Evolutionary conservation across 179 eudicot species (phyloP).

Genomic region (Camellia oleifera): DNA sequence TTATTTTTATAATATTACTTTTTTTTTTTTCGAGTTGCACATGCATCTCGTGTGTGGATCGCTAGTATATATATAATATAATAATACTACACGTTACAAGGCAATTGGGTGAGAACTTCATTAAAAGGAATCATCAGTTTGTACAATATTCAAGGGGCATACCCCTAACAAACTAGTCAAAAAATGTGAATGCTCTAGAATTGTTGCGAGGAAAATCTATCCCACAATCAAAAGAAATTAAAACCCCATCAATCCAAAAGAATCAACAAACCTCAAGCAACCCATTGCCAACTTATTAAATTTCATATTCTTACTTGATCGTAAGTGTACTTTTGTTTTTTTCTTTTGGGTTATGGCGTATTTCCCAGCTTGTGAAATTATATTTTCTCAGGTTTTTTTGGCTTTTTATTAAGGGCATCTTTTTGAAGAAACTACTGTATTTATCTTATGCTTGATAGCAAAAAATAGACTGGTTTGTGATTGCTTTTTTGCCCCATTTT

Average conservation of each 20-base stretch:
- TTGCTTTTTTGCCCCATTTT: not conserved
- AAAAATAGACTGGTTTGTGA: not conserved
- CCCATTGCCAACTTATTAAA: not conserved
- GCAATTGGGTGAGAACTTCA: not conserved
- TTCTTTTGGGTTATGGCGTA: not conserved
- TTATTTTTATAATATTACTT: not conserved
- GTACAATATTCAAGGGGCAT: not conserved
- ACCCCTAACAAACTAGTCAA: not conserved
- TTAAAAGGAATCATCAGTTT: not conserved
- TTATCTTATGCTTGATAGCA: not conserved
- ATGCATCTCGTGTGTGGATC: no score
- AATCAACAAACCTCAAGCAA: not conserved
- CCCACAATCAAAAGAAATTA: not conserved
- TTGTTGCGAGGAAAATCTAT: not conserved
- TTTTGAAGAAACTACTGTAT: not conserved
- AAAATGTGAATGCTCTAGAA: not conserved
- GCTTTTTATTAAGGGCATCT: not conserved
- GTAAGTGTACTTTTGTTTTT: not conserved
- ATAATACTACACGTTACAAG: not conserved
- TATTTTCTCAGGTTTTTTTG: not conserved
- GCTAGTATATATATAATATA: not conserved
- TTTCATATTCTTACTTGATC: not conserved
- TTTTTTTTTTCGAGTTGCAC: no score
- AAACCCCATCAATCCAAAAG: not conserved
- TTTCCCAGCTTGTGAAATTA: not conserved